phyloP scores from a whole-genome alignment of 805 yeast species.

The Candida boleticola region DNA sequence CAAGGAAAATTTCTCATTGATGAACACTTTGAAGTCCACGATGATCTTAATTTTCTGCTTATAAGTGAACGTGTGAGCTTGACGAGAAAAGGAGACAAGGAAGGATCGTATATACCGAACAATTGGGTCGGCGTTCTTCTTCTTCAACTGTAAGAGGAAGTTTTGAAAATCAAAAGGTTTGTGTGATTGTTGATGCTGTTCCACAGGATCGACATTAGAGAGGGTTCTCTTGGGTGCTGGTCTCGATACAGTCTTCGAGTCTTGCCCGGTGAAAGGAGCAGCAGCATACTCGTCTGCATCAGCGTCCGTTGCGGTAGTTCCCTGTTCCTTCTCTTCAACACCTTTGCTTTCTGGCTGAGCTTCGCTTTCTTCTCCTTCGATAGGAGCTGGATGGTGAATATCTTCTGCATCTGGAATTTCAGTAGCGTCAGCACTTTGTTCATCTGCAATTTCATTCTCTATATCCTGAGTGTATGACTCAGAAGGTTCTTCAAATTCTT shows the following conservation, averaged over 20 bases:
- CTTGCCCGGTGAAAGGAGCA: neutral
- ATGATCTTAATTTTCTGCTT: constrained; percentile 78
- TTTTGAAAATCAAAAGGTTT: constrained; percentile 77
- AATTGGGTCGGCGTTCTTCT: constrained; percentile 81
- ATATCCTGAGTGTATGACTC: neutral
- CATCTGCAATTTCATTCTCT: neutral
- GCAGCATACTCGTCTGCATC: neutral
- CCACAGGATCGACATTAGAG: constrained; percentile 24
- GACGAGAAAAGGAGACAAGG: constrained; percentile 68
- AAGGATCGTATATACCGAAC: constrained; percentile 85
- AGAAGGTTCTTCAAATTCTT: neutral
- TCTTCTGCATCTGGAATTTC: neutral
- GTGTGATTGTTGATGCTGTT: constrained; percentile 42
- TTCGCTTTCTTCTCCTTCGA: neutral
- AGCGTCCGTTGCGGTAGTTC: neutral
- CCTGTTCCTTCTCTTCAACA: neutral
- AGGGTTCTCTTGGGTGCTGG: constrained; percentile 7
- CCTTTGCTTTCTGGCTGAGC: neutral
- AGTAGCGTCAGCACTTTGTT: neutral
- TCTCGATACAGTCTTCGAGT: neutral
- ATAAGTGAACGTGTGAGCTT: constrained; percentile 57
- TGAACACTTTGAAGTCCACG: constrained; percentile 71
- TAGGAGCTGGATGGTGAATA: neutral
- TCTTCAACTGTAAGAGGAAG: constrained; percentile 69
- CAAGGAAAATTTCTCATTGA: constrained; percentile 56